Base-by-base conservation (phyloP, 257 asterid species). In the Petunia secreta region DNA sequence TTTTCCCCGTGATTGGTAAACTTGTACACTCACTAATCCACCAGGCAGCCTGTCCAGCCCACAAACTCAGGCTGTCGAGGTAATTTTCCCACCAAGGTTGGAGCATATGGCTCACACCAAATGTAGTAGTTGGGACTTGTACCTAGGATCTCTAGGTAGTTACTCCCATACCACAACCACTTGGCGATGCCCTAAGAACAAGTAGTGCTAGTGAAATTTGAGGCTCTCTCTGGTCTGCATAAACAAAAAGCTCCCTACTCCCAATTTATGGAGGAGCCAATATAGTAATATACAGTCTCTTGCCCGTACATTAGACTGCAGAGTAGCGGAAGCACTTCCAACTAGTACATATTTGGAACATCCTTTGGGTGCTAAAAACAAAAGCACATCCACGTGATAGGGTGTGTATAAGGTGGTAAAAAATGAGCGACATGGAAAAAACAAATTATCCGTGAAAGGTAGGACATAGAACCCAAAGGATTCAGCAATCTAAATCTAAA, bases 41-140 rank as follows among this genome's bases (percentile, higher is more conserved):
- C 25, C 11, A 8, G 71, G 48, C 38, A 64, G 25, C 48, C 3
- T 64, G 13, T 38, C 48, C 71, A 64, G 43, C 48, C 43, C 71
- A 64, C 71, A 11, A 64, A 4, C 71, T 37, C 71, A 63, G 38
- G 48, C 25, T 5, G 39, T 64, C 71, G 5, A 64, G 48, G 71
- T n/a, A n/a, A n/a, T n/a, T n/a, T n/a, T 64, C 43, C 71, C 71
- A 38, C 71, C 10, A 64, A 64, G 71, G 38, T 64, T 64, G 48
- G 71, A 63, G 48, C 25, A 38, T 63, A 38, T 63, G n/a, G n/a
- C n/a, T 63, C 46, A 63, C 71, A 38, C 38, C 48, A 63, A 38
- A 25, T 63, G 71, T 63, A 10, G 71, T 9, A 63, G 46, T 38
- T 63, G 11, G 46, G 71, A 63, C 71, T 63, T 25, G 8, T 10